These are phyloP conservation scores for Podosphaera aphanis DNA, from an alignment of 2,329 filamentous ascomycete genomes.

Conservation along the genomic window DNA sequence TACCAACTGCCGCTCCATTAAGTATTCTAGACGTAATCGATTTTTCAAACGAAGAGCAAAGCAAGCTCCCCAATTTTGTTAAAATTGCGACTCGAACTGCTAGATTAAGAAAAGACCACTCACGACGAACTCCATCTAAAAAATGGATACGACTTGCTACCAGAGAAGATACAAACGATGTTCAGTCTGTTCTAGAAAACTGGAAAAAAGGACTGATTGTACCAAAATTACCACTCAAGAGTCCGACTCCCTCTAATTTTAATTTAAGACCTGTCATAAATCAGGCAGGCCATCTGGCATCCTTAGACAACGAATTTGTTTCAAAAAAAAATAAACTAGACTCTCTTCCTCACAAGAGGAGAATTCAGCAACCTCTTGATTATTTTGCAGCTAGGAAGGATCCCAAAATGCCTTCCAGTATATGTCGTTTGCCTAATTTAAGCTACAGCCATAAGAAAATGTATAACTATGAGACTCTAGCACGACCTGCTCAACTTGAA, in stretches of 20 bases:
- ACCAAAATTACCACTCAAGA: constrained; percentile 2
- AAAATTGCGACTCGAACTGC: constrained; percentile 37
- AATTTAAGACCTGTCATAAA: background rate
- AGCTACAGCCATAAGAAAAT: background rate
- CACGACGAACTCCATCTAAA: constrained; percentile 28
- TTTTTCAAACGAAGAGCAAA: constrained; percentile 8
- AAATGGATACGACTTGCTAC: constrained; percentile 39
- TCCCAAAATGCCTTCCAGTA: background rate
- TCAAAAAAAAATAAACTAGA: background rate
- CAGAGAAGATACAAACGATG: constrained; percentile 36
- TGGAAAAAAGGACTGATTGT: constrained; percentile 24
- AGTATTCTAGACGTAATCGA: constrained; percentile 35
- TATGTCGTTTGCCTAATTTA: background rate
- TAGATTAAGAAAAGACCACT: constrained; percentile 23
- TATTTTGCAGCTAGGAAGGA: constrained; percentile 11
- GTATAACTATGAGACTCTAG: background rate
- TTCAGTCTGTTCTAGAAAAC: constrained; percentile 24
- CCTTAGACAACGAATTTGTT: background rate
- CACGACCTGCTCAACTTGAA: constrained; percentile 33
- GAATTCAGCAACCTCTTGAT: constrained; percentile 10
- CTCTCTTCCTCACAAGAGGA: background rate
- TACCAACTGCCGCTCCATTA: constrained; percentile 16
- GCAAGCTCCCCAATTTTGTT: constrained; percentile 28
- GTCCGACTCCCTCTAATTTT: background rate
- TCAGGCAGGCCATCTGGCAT: background rate